A percentile compares a stretch with the other conserved stretches of the same genome.
Evolutionary conservation across 164 flowering plant genomes (phyloP).

Genomic region (Annona cherimola): DNA sequence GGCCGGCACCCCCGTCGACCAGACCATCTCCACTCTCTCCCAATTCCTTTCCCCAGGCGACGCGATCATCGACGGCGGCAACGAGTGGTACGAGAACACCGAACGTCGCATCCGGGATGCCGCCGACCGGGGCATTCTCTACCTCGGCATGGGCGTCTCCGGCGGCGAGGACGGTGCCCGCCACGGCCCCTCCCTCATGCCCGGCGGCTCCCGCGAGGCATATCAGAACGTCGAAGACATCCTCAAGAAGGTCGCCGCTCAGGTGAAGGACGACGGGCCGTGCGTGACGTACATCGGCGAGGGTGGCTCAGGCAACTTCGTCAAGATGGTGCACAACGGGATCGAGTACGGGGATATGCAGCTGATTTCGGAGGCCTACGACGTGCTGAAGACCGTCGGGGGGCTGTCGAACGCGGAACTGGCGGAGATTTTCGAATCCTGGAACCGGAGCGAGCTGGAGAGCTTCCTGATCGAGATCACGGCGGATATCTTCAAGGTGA

Average conservation of each 20-base stretch:
- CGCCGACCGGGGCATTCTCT: slow-evolving; percentile 19
- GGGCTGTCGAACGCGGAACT: slow-evolving; percentile 32
- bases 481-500: slow-evolving; percentile 34
- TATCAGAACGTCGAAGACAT: slow-evolving; percentile 30
- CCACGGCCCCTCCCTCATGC: slow-evolving; percentile 47
- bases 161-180: slow-evolving; percentile 49
- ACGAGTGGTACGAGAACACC: slow-evolving; percentile 44
- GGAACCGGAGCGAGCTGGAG: slow-evolving; percentile 43
- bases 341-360: slow-evolving; percentile 30
- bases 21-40: slow-evolving; percentile 34
- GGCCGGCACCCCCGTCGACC: slow-evolving; percentile 46
- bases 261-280: slow-evolving; percentile 50
- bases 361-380: slow-evolving; percentile 41
- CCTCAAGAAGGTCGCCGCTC: slow-evolving; percentile 42
- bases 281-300: slow-evolving; percentile 43
- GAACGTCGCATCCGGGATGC: slow-evolving; percentile 28
- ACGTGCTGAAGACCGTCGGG: slow-evolving; percentile 33
- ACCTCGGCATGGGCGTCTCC: slow-evolving; percentile 42
- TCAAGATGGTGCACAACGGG: slow-evolving; percentile 48
- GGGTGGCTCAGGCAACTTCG: slow-evolving; percentile 43
- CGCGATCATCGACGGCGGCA: slow-evolving; percentile 39
- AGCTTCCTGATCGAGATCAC: slow-evolving; percentile 48
- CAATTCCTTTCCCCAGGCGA: slow-evolving; percentile 34
- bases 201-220: slow-evolving; percentile 46
- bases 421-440: slow-evolving; percentile 32